Conservation (phyloP, 2,329 filamentous ascomycete species). For the Trichoderma hamatum region DNA sequence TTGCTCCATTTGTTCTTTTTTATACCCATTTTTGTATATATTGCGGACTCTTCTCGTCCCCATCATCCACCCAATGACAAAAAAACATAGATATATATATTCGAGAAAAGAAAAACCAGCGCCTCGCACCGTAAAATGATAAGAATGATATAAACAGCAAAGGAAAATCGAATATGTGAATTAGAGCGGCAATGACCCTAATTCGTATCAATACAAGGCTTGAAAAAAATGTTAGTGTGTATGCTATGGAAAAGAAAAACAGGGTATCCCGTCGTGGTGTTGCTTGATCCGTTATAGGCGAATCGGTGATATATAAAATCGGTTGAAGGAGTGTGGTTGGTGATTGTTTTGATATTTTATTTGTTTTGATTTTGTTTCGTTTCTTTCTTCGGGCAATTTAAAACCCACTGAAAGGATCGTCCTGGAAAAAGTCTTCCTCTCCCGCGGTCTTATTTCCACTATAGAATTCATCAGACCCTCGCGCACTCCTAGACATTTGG, state of each 20-base stretch:
- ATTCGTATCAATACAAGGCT: slow-evolving; percentile 25
- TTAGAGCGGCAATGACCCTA: slow-evolving; percentile 20
- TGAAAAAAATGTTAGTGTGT: slow-evolving; percentile 11
- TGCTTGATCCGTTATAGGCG: neutral
- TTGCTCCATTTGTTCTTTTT: slow-evolving; percentile 9
- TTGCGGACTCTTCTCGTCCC: neutral
- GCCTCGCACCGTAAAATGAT: neutral
- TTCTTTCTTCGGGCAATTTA: slow-evolving; percentile 35
- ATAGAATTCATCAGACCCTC: slow-evolving; percentile 54
- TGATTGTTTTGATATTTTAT: neutral
- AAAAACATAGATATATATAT: slow-evolving; percentile 4
- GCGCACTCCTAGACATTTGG: slow-evolving; percentile 47
- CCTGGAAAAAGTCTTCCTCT: slow-evolving; percentile 61
- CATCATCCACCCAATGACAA: slow-evolving; percentile 1
- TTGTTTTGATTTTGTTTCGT: neutral
- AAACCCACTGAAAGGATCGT: slow-evolving; percentile 66
- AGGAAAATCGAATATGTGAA: slow-evolving; percentile 17
- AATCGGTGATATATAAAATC: slow-evolving; percentile 14
- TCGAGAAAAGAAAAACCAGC: slow-evolving; percentile 9
- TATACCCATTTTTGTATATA: slow-evolving; percentile 14
- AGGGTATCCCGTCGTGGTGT: slow-evolving; percentile 30
- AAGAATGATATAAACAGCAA: slow-evolving; percentile 8
- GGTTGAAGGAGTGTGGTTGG: slow-evolving; percentile 7
- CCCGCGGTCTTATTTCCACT: slow-evolving; percentile 50
- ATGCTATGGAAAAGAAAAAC: slow-evolving; percentile 4